phyloP scores from a whole-genome alignment of 1,284 basidiomycete genomes.

The Anthracocystis panici-leucophaei region DNA sequence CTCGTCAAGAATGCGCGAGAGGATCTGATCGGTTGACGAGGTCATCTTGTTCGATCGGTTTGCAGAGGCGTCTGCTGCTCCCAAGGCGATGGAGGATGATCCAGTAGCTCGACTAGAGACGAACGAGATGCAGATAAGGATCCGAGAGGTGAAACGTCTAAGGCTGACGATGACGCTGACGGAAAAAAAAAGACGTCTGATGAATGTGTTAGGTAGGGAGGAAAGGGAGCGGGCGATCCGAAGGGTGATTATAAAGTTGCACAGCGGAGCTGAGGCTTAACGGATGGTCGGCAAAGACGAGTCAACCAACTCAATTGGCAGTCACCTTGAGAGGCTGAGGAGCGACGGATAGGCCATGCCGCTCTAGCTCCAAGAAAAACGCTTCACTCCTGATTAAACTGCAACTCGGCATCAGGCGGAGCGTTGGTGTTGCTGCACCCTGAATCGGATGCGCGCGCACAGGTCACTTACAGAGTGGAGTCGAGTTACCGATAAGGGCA shows the following conservation, averaged over 20 bases:
- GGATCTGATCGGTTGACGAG: conserved; percentile 43
- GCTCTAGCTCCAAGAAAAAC: too few relatives aligned
- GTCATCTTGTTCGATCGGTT: conserved; percentile 16
- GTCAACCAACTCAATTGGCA: background rate
- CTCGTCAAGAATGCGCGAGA: conserved; percentile 58
- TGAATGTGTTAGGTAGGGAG: too few relatives aligned
- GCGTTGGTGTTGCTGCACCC: conserved; percentile 4
- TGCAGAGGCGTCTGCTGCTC: background rate
- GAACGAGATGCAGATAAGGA: too few relatives aligned
- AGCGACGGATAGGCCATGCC: background rate
- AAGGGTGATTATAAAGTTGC: background rate
- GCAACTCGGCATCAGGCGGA: conserved; percentile 1
- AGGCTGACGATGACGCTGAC: too few relatives aligned
- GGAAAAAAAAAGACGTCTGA: too few relatives aligned
- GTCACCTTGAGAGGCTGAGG: background rate
- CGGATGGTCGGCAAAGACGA: conserved; percentile 17
- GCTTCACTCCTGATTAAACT: background rate
- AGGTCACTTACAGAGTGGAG: conserved; percentile 7
- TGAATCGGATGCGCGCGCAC: conserved; percentile 11
- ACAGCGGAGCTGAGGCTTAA: background rate
- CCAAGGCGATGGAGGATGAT: background rate
- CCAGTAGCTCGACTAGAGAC: too few relatives aligned
- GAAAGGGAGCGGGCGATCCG: too few relatives aligned
- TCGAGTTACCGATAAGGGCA: conserved; percentile 1
- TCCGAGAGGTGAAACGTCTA: too few relatives aligned